A percentile compares a stretch with the other conserved stretches of the same genome.
These are phyloP conservation scores for Penicillium riverlandense DNA, from an alignment of 495 filamentous ascomycete genomes.

Conservation along the genomic window DNA sequence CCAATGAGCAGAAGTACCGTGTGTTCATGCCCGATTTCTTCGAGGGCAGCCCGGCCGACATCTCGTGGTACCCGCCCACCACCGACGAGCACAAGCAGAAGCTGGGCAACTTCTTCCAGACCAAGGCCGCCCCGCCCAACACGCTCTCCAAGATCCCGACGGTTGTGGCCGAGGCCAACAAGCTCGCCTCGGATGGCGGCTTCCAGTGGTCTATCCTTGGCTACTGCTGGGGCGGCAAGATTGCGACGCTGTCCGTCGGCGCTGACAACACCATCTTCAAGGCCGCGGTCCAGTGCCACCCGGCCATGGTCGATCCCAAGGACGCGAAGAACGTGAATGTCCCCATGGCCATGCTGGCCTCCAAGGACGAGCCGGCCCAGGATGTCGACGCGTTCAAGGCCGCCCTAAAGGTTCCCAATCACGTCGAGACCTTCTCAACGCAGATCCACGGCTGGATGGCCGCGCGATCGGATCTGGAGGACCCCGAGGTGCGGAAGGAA, in stretches of 20 bases:
- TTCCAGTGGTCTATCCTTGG: slow-evolving; percentile 83
- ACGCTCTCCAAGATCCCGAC: slow-evolving; percentile 57
- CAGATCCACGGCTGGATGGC: slow-evolving; percentile 95
- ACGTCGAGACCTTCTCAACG: slow-evolving; percentile 72
- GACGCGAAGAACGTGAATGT: slow-evolving; percentile 59
- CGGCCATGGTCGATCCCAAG: slow-evolving; percentile 78
- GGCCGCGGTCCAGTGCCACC: slow-evolving; percentile 65
- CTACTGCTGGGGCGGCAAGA: slow-evolving; percentile 93
- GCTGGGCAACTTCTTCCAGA: slow-evolving; percentile 70
- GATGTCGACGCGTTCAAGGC: slow-evolving; percentile 67
- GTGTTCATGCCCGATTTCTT: slow-evolving; percentile 56
- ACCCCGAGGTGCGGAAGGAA: slow-evolving; percentile 61
- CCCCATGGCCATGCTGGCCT: slow-evolving; percentile 59
- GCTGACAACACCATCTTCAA: slow-evolving; percentile 57
- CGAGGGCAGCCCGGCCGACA: slow-evolving; percentile 39
- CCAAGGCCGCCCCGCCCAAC: slow-evolving; percentile 54
- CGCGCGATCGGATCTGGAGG: slow-evolving; percentile 60
- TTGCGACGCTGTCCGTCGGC: slow-evolving; percentile 52
- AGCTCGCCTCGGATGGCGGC: slow-evolving; percentile 25
- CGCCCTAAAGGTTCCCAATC: slow-evolving; percentile 56
- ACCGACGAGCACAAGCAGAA: slow-evolving; percentile 72
- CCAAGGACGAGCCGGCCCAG: slow-evolving; percentile 55
- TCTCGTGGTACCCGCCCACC: slow-evolving; percentile 63
- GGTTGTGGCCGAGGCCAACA: slow-evolving; percentile 49
- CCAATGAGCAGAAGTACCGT: slow-evolving; percentile 42